Evolutionary conservation across 2,329 filamentous ascomycete genomes (phyloP).

Genomic region (Xylaria sp.): DNA sequence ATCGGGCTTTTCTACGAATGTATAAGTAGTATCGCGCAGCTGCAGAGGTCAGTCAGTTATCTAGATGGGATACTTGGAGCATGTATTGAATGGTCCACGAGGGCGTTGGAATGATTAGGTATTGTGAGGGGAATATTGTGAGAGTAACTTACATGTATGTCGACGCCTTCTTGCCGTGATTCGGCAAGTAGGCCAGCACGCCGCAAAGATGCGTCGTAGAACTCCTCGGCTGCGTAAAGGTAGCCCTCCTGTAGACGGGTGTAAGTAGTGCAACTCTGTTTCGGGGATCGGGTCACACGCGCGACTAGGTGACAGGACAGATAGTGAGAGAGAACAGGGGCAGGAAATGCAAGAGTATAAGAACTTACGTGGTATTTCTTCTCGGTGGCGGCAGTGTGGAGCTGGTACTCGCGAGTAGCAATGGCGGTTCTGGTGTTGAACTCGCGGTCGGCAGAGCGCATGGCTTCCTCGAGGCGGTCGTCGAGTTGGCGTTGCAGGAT

Average conservation of each 20-base stretch:
- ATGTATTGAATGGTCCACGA: conserved; percentile 3
- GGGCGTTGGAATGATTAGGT: not conserved
- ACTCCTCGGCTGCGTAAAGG: conserved; percentile 46
- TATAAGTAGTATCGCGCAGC: conserved; percentile 46
- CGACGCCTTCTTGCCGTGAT: conserved; percentile 44
- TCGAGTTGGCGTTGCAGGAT: conserved; percentile 64
- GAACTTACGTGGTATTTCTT: conserved; percentile 55
- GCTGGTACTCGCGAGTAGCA: conserved; percentile 50
- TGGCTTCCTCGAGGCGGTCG: conserved; percentile 52
- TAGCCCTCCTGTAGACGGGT: conserved; percentile 44
- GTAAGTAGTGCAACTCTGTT: conserved; percentile 38
- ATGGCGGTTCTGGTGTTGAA: conserved; percentile 50
- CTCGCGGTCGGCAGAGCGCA: conserved; percentile 48
- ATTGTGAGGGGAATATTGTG: not conserved
- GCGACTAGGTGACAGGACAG: conserved; percentile 21
- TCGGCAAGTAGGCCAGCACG: conserved; percentile 45
- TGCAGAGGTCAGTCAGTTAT: conserved; percentile 38
- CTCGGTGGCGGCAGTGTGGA: conserved; percentile 54
- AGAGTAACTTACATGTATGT: conserved; percentile 45
- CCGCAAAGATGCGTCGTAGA: conserved; percentile 47
- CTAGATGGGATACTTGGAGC: conserved; percentile 31
- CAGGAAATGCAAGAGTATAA: conserved; percentile 27
- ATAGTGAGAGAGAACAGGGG: conserved; percentile 20
- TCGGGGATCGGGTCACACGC: conserved; percentile 17
- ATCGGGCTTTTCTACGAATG: conserved; percentile 43